phyloP scores from a whole-genome alignment of 345 rosid species.

The Citrus medica region DNA sequence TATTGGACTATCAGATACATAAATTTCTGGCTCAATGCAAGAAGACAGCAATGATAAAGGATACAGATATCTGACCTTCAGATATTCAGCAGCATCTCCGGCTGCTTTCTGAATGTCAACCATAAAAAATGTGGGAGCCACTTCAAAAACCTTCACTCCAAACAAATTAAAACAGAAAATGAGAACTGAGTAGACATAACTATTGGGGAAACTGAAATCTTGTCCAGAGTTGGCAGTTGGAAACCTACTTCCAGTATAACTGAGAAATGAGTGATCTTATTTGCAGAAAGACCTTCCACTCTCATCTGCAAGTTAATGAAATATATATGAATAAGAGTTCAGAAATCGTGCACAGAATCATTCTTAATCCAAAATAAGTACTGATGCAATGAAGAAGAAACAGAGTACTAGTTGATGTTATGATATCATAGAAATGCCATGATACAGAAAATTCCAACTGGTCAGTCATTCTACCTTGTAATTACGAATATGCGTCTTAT shows the following conservation, averaged over 20 bases:
- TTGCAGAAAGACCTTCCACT: slow-evolving; percentile 83
- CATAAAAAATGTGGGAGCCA: slow-evolving; percentile 83
- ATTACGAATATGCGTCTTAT: slow-evolving; percentile 91
- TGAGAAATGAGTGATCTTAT: slow-evolving; percentile 65
- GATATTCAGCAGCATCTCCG: slow-evolving; percentile 66
- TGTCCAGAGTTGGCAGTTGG: not conserved
- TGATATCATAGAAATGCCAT: not conserved
- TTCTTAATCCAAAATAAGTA: not conserved
- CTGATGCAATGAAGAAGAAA: not conserved
- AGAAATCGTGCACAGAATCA: not conserved
- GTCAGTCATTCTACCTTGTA: slow-evolving; percentile 56
- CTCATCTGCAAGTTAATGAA: slow-evolving; percentile 67
- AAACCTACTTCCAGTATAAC: slow-evolving; percentile 73
- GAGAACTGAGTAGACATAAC: not conserved
- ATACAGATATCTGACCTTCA: slow-evolving; percentile 49
- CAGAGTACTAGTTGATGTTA: not conserved
- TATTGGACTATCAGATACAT: not conserved
- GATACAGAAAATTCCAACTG: not conserved
- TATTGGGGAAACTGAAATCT: not conserved
- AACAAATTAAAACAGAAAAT: not conserved
- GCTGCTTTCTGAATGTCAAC: slow-evolving; percentile 81
- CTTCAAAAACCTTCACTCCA: slow-evolving; percentile 69
- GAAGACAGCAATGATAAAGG: not conserved
- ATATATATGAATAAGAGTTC: not conserved
- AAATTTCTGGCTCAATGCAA: not conserved